Percentiles rank a stretch among this genome's conserved stretches.
These are phyloP conservation scores for Globisporangium recalcitrans DNA, from an alignment of 352 stramenopile species.

Conservation along the genomic window DNA sequence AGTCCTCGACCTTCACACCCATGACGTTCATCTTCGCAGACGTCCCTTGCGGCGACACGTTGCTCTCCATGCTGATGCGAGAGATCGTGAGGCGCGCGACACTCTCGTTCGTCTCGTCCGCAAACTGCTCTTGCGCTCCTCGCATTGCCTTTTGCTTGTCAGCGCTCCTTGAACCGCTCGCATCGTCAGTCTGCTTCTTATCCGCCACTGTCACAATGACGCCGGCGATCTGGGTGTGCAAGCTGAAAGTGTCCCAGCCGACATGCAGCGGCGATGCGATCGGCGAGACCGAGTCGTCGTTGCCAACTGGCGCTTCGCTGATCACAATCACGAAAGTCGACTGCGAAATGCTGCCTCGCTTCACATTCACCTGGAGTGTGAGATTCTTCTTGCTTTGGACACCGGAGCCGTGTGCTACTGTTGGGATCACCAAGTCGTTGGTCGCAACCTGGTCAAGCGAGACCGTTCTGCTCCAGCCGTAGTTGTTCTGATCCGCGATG, in stretches of 20 bases:
- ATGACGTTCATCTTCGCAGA: slow-evolving; percentile 64
- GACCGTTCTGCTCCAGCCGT: slow-evolving; percentile 62
- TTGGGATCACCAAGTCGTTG: slow-evolving; percentile 46
- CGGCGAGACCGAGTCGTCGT: slow-evolving; percentile 12
- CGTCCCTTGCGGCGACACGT: slow-evolving; percentile 33
- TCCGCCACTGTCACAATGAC: slow-evolving; percentile 68
- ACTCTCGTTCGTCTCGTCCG: slow-evolving; percentile 24
- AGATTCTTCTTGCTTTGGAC: slow-evolving; percentile 15
- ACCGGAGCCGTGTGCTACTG: slow-evolving; percentile 22
- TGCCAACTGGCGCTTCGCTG: slow-evolving; percentile 23
- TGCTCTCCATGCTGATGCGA: slow-evolving; percentile 52
- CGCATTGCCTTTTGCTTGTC: slow-evolving; percentile 2
- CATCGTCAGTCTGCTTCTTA: slow-evolving; percentile 31
- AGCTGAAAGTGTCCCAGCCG: slow-evolving; percentile 54
- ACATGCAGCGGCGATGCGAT: slow-evolving; percentile 4
- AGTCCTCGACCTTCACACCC: slow-evolving; percentile 69
- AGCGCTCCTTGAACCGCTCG: slow-evolving; percentile 8
- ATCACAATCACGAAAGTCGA: slow-evolving; percentile 69
- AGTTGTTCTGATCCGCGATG: slow-evolving; percentile 36
- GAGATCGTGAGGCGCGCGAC: slow-evolving; percentile 68
- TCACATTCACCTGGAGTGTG: slow-evolving; percentile 53
- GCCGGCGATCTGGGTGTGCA: slow-evolving; percentile 67
- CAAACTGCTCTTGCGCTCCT: neutral
- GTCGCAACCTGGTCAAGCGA: slow-evolving; percentile 43
- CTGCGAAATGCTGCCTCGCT: slow-evolving; percentile 70